phyloP scores from a whole-genome alignment of 768 basidiomycete species.

The Coprinellus micaceus region DNA sequence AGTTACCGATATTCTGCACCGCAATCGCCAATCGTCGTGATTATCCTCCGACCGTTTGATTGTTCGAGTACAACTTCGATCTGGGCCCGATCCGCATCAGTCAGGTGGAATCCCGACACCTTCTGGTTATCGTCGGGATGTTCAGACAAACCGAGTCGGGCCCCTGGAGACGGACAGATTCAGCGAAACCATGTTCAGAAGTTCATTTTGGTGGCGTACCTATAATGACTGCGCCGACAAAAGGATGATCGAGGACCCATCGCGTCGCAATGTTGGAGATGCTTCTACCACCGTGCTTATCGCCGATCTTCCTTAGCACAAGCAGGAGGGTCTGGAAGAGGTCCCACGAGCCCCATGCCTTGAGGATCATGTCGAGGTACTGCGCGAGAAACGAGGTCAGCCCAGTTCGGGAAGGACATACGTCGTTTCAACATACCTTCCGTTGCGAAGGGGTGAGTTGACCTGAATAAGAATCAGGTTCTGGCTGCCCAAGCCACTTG shows the following conservation, averaged over 20 bases:
- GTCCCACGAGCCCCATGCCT: conserved; percentile 72
- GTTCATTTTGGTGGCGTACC: conserved; percentile 37
- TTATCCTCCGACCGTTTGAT: conserved; percentile 58
- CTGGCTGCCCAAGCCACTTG: conserved; percentile 59
- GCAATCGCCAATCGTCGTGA: conserved; percentile 71
- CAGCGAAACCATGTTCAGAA: background rate
- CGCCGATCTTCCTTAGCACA: conserved; percentile 55
- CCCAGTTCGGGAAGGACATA: background rate
- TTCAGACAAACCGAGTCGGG: conserved; percentile 69
- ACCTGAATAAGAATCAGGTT: conserved; percentile 66
- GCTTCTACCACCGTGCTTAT: conserved; percentile 59
- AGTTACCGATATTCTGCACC: conserved; percentile 72
- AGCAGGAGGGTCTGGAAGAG: conserved; percentile 64
- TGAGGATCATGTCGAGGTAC: conserved; percentile 80
- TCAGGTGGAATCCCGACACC: conserved; percentile 55
- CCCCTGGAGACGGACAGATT: conserved; percentile 39
- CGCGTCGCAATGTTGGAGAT: conserved; percentile 76
- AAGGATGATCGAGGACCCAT: conserved; percentile 74
- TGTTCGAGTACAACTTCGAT: conserved; percentile 59
- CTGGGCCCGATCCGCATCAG: conserved; percentile 47
- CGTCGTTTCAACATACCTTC: conserved; percentile 44
- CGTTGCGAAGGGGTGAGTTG: conserved; percentile 75
- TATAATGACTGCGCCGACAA: conserved; percentile 73
- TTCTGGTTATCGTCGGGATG: conserved; percentile 64
- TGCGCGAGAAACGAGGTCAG: conserved; percentile 23